Evolutionary conservation across 306 rosid species (phyloP).

Genomic region (Cyclanthera cordifolia): DNA sequence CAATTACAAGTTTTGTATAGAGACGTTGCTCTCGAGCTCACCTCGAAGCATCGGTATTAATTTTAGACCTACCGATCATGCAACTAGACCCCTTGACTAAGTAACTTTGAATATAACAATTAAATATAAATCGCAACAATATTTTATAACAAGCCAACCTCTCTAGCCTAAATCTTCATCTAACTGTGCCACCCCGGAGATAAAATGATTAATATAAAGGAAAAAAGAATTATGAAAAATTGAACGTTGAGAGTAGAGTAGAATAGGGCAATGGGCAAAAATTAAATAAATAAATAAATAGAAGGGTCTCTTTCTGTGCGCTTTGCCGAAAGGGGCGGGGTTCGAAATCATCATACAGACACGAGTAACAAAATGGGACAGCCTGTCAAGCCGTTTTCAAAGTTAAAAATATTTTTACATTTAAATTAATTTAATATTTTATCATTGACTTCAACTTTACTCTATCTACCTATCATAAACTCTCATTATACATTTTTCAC

Average conservation of each 20-base stretch:
- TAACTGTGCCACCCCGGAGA: no score
- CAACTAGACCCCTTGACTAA: no score
- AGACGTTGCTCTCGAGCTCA: no score
- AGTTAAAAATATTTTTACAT: background rate
- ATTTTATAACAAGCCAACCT: no score
- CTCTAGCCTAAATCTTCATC: no score
- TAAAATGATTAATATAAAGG: background rate
- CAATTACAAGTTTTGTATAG: no score
- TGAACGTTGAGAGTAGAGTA: background rate
- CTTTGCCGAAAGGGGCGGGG: slow-evolving; percentile 11
- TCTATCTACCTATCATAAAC: background rate
- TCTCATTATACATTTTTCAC: background rate
- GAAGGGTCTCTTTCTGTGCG: slow-evolving; percentile 19
- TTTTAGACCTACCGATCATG: no score
- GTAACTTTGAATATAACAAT: no score
- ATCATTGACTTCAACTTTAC: slow-evolving; percentile 4
- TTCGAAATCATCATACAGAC: slow-evolving; percentile 20
- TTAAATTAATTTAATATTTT: background rate
- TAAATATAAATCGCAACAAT: no score
- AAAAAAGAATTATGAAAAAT: background rate
- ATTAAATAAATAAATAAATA: slow-evolving; percentile 7
- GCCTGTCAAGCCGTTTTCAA: slow-evolving; percentile 31
- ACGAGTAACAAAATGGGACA: slow-evolving; percentile 45
- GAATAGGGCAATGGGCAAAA: slow-evolving; percentile 23
- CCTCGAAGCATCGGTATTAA: no score